phyloP scores from a whole-genome alignment of 2,329 filamentous ascomycete genomes.

The Sarocladiaceae sp. region DNA sequence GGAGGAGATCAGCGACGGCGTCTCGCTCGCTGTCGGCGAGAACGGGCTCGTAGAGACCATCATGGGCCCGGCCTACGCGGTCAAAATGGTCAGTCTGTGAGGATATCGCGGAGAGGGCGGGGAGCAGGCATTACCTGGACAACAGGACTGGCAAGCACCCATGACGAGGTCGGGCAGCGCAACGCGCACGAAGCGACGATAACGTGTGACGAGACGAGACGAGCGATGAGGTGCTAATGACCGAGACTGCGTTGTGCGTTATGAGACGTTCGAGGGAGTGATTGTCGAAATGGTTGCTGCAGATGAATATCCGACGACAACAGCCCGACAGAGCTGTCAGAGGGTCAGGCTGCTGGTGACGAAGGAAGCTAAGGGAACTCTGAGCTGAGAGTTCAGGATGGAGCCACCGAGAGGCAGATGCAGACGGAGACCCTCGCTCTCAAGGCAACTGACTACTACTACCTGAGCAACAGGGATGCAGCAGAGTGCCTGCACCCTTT shows the following conservation, averaged over 20 bases:
- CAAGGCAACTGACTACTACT: too few relatives aligned
- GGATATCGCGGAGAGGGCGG: conserved; percentile 2
- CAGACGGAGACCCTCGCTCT: too few relatives aligned
- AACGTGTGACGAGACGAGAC: not conserved
- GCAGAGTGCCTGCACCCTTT: conserved; percentile 1
- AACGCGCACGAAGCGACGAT: not conserved
- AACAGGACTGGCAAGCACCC: conserved; percentile 9
- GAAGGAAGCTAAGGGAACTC: conserved; percentile 3
- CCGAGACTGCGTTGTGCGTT: not conserved
- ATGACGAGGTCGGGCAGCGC: conserved; percentile 7
- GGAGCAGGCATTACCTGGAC: conserved; percentile 9
- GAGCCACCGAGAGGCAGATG: not conserved
- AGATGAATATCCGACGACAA: conserved; percentile 6
- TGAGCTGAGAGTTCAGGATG: conserved; percentile 3
- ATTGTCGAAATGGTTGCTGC: not conserved
- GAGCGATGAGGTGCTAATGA: not conserved
- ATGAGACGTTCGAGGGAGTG: too few relatives aligned
- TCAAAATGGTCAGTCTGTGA: conserved; percentile 22
- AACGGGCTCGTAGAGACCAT: conserved; percentile 78
- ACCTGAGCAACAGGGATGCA: not conserved
- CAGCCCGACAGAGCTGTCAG: conserved; percentile 8
- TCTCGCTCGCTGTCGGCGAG: conserved; percentile 94
- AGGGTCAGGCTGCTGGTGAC: conserved; percentile 4
- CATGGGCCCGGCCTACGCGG: conserved; percentile 61
- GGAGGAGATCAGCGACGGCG: conserved; percentile 88